Percentiles rank a stretch among this genome's conserved stretches.
Conservation (phyloP, 495 filamentous ascomycete species). For the Talaromyces stipitatus region DNA sequence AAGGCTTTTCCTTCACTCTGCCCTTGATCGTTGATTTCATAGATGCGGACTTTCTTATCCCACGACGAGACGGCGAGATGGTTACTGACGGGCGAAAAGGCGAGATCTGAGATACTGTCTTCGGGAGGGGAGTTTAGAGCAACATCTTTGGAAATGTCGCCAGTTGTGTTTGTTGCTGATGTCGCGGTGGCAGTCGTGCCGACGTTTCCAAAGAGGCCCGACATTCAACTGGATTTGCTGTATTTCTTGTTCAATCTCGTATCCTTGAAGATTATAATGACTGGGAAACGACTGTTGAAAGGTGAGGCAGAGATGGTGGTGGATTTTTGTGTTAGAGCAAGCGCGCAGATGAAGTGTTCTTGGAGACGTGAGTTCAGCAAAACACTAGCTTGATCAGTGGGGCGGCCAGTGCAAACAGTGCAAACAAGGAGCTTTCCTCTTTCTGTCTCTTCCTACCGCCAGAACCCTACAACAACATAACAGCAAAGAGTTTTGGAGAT, state of each 20-base stretch:
- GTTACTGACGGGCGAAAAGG: conserved; percentile 70
- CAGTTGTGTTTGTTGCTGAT: conserved; percentile 60
- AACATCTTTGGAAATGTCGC: conserved; percentile 87
- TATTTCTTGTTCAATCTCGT: background rate
- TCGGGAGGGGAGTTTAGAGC: conserved; percentile 66
- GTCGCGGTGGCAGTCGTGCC: conserved; percentile 35
- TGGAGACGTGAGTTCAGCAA: background rate
- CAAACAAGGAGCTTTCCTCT: conserved; percentile 3
- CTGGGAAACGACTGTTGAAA: background rate
- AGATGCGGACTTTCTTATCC: conserved; percentile 93
- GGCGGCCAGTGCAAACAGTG: background rate
- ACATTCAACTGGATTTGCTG: background rate
- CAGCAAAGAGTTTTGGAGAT: no score
- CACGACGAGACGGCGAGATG: conserved; percentile 81
- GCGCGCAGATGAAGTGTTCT: background rate
- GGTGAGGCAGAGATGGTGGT: background rate
- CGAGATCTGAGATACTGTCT: conserved; percentile 78
- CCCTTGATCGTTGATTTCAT: conserved; percentile 68
- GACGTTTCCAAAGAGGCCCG: conserved; percentile 56
- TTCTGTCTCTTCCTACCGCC: background rate
- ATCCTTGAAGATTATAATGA: background rate
- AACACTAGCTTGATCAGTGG: background rate
- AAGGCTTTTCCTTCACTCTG: conserved; percentile 69
- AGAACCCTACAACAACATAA: background rate
- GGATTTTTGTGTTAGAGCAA: background rate